Evolutionary conservation across 768 basidiomycete species (phyloP).

Genomic region (Boletus bicolor): DNA sequence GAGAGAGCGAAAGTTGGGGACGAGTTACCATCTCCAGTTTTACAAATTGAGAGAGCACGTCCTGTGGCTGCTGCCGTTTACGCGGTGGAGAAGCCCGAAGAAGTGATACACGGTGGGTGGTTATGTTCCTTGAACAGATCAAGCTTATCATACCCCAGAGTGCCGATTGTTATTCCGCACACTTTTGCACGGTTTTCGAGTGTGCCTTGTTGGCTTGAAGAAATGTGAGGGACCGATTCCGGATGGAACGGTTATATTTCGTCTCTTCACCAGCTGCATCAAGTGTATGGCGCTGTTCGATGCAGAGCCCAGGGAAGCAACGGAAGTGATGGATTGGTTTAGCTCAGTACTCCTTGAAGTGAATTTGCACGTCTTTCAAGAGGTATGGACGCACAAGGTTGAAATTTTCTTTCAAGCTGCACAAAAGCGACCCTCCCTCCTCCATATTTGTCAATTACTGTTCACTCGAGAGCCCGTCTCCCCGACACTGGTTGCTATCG

Average conservation of each 20-base stretch:
- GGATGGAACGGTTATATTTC: constrained; percentile 83
- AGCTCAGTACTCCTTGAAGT: constrained; percentile 73
- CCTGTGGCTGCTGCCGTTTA: constrained; percentile 78
- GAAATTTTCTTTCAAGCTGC: constrained; percentile 84
- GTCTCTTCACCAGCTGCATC: constrained; percentile 83
- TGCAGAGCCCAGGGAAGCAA: constrained; percentile 59
- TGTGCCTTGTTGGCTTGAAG: constrained; percentile 70
- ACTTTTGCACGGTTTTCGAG: constrained; percentile 83
- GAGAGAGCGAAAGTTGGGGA: constrained; percentile 44
- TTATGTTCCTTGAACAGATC: background rate
- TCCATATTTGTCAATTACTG: constrained; percentile 81
- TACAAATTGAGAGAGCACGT: constrained; percentile 79
- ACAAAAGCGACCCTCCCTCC: constrained; percentile 70
- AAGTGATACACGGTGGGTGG: constrained; percentile 69
- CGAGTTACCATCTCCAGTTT: constrained; percentile 46
- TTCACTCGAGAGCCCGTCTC: constrained; percentile 76
- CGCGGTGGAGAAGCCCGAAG: constrained; percentile 79
- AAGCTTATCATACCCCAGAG: constrained; percentile 46
- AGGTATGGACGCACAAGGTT: constrained; percentile 93
- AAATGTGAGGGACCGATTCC: constrained; percentile 76
- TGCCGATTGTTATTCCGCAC: constrained; percentile 84
- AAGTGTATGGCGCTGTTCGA: constrained; percentile 84
- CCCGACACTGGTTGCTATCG: constrained; percentile 81
- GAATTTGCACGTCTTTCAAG: constrained; percentile 90
- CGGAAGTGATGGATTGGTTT: constrained; percentile 83